A percentile compares a stretch with the other conserved stretches of the same genome.
These are phyloP conservation scores for Plectranthus barbatus DNA, from an alignment of 257 asterid species.

Conservation along the genomic window DNA sequence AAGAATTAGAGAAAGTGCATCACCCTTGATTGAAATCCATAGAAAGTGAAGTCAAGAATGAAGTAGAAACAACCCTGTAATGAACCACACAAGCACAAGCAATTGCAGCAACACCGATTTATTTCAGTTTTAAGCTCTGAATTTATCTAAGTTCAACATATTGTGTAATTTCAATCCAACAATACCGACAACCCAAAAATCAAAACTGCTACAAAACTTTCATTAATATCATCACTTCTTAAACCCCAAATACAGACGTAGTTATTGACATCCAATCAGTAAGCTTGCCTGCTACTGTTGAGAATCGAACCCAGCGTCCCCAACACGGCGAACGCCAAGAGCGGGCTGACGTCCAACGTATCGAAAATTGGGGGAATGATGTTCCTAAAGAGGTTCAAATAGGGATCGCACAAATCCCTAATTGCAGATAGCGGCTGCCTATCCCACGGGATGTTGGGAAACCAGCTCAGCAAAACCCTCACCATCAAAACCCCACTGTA, in stretches of 20 bases:
- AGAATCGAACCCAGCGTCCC: slow-evolving; percentile 71
- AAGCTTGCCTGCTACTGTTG: slow-evolving; percentile 42
- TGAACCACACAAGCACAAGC: neutral
- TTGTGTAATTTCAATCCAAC: neutral
- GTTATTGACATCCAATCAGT: slow-evolving; percentile 12
- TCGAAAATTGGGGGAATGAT: slow-evolving; percentile 76
- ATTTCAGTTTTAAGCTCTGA: neutral
- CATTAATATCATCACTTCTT: neutral
- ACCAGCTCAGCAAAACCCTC: slow-evolving; percentile 86
- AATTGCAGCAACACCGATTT: neutral
- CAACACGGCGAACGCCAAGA: slow-evolving; percentile 76
- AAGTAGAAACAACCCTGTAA: neutral
- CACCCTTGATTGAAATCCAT: neutral
- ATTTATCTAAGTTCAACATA: neutral
- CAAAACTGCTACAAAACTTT: slow-evolving; percentile 7
- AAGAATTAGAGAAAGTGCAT: too few relatives aligned
- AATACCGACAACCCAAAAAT: neutral
- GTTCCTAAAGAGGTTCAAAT: slow-evolving; percentile 79
- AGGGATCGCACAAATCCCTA: slow-evolving; percentile 94
- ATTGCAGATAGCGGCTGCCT: slow-evolving; percentile 84
- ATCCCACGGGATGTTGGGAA: slow-evolving; percentile 95
- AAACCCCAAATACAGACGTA: neutral
- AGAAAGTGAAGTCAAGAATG: neutral
- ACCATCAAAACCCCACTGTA: slow-evolving; percentile 86
- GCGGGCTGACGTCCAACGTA: slow-evolving; percentile 78